Evolutionary conservation across 108 stramenopile genomes (phyloP).

Genomic region (Cyclostephanos invisitatus): DNA sequence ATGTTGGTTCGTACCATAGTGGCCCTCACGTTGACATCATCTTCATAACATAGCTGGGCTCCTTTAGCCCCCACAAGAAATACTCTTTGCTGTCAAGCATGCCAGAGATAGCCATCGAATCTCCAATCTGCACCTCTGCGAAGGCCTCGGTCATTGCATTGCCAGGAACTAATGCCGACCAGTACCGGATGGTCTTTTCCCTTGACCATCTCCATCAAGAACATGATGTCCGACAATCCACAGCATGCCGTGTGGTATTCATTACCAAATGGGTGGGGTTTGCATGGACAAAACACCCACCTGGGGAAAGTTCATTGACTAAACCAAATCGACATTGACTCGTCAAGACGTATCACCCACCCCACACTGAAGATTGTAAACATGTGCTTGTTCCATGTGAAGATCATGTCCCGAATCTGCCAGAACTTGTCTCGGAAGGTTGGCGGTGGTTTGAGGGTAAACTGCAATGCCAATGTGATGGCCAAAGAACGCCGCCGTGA

Average conservation of each 20-base stretch:
- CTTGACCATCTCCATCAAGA: conserved; percentile 30
- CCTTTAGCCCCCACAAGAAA: too few relatives aligned
- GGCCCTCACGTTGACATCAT: too few relatives aligned
- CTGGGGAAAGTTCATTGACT: conserved; percentile 30
- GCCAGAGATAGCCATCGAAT: too few relatives aligned
- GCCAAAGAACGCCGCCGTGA: conserved; percentile 6
- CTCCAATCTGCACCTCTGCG: too few relatives aligned
- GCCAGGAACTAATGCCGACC: too few relatives aligned
- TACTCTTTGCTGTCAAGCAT: too few relatives aligned
- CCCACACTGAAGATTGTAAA: conserved; percentile 6
- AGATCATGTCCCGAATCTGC: conserved; percentile 29
- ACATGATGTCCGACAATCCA: conserved; percentile 16
- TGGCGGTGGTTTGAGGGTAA: conserved; percentile 13
- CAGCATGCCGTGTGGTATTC: conserved; percentile 44
- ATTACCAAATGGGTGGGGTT: too few relatives aligned
- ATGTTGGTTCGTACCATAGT: too few relatives aligned
- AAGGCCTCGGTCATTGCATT: too few relatives aligned
- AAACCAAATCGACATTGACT: conserved; percentile 38
- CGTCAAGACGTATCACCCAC: conserved; percentile 31
- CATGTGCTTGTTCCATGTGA: conserved; percentile 44
- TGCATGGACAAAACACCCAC: conserved; percentile 35
- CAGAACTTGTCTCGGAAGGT: too few relatives aligned
- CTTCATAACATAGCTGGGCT: too few relatives aligned
- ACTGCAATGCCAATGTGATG: conserved; percentile 19
- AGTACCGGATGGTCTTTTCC: conserved; percentile 20